Base-by-base conservation (phyloP, 2,329 filamentous ascomycete genomes). In the Ceratocystis colombiana region DNA sequence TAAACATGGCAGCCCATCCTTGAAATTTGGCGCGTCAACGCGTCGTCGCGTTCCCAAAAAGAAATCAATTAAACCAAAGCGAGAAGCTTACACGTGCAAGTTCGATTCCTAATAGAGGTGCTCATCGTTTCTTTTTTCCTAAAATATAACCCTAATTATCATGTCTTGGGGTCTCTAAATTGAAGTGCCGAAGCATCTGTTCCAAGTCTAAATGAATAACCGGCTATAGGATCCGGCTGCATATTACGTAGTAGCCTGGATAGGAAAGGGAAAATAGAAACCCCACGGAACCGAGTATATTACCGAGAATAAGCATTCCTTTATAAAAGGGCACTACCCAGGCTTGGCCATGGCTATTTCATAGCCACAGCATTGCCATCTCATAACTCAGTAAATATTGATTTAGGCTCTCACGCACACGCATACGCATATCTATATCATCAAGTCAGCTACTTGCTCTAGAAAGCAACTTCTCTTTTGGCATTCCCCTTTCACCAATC, bases 1-100 rank as follows among this genome's bases (percentile, higher is more conserved):
- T 44, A 46, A 28, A 37, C 28, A 55, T 25, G 7, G 12, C 25
- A 55, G 50, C 22, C 30, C 30, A 30, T 3, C 20, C 22, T 15
- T 28, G 37, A 30, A 28, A 22, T 25, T 20, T 12, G 61, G 5
- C 61, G 61, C 37, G 61, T 46, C 25, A 55, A 28, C 50, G 50
- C 50, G 50, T 46, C 61, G 41, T 17, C 61, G 37, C 61, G 61
- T n/a, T 25, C 10, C 37, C 30, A 7, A 6, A 7, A 33, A 7
- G 41, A 46, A 41, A 57, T 67, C 65, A 61, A 67, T 67, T 67
- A 53, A 67, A 64, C 65, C 61, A 63, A 55, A 30, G 20, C 17
- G 30, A 48, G 12, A 8, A 50, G 25, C 28, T 53, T 37, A 17
- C 64, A 66, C 12, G 55, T 66, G 55, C 46, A 45, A 15, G 55